A percentile compares a stretch with the other conserved stretches of the same genome.
Conservation (phyloP, 176 grass and related monocot genomes). For the Carex pumila region DNA sequence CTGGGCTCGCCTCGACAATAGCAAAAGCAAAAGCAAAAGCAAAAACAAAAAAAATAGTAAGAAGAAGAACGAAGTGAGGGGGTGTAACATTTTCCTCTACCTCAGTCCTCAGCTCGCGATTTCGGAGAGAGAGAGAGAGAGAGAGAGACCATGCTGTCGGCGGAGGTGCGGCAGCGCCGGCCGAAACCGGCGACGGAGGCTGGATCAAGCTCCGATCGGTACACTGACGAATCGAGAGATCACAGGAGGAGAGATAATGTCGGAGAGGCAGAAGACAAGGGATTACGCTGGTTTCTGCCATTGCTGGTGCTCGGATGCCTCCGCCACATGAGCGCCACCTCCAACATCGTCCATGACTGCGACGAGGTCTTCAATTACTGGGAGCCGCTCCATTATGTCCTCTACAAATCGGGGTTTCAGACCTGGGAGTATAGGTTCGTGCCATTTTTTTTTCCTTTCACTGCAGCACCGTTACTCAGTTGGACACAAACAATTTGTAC, state of each 20-base stretch:
- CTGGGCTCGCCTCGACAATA: not conserved
- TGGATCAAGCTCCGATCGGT: conserved; percentile 34
- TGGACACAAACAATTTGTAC: not conserved
- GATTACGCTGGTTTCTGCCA: conserved; percentile 70
- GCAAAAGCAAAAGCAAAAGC: not conserved
- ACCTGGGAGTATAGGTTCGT: conserved; percentile 94
- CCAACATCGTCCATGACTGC: conserved; percentile 99
- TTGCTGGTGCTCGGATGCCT: conserved; percentile 61
- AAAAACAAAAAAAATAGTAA: not conserved
- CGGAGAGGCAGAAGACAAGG: conserved; percentile 30
- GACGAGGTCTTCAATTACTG: conserved; percentile 99
- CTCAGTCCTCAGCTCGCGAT: not conserved
- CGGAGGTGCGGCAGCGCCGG: conserved; percentile 57
- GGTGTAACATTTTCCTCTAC: not conserved
- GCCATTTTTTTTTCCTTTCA: not conserved
- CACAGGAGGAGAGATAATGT: conserved; percentile 13
- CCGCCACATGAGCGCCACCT: conserved; percentile 90
- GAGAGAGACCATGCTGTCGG: conserved; percentile 47
- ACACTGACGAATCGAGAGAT: conserved; percentile 77
- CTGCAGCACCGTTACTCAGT: not conserved
- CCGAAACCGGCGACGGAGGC: conserved; percentile 22
- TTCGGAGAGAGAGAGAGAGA: not conserved
- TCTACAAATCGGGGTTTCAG: conserved; percentile 94
- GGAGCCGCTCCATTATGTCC: conserved; percentile 93
- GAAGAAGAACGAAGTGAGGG: not conserved